phyloP scores from a whole-genome alignment of 2,329 filamentous ascomycete species.

The Grosmannia serpens region DNA sequence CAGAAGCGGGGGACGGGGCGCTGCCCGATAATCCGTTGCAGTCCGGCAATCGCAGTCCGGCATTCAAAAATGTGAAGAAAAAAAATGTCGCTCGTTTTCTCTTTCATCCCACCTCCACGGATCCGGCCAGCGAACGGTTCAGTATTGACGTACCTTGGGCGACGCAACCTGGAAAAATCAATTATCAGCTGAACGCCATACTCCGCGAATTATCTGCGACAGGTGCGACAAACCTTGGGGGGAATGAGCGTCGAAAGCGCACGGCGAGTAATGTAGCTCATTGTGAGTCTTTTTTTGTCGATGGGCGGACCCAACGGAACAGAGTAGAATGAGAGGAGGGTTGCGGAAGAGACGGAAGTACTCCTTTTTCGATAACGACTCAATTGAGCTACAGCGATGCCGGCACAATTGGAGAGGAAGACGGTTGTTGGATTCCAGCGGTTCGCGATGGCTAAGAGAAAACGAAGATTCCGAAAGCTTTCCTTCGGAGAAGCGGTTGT shows the following conservation, averaged over 20 bases:
- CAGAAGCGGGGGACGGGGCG: not conserved
- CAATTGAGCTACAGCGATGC: conserved; percentile 22
- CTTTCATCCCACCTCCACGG: not conserved
- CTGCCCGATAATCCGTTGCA: not conserved
- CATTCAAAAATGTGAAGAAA: not conserved
- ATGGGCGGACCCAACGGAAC: conserved; percentile 12
- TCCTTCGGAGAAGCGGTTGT: conserved; percentile 20
- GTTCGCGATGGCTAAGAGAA: conserved; percentile 1
- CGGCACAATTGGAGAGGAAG: conserved; percentile 3
- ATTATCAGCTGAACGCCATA: not conserved
- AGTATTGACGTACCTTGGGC: conserved; percentile 58
- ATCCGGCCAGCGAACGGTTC: not conserved
- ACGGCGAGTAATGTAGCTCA: conserved; percentile 87
- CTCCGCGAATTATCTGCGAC: not conserved
- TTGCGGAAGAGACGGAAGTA: conserved; percentile 11
- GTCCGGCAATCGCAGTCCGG: not conserved
- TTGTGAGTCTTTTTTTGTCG: conserved; percentile 39
- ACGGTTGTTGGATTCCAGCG: not conserved
- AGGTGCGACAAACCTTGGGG: conserved; percentile 67
- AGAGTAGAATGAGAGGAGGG: conserved; percentile 12
- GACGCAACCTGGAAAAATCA: conserved; percentile 55
- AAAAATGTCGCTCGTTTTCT: conserved; percentile 8
- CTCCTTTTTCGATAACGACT: conserved; percentile 2
- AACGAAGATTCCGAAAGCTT: conserved; percentile 12
- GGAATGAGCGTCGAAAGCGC: conserved; percentile 97